Base-by-base conservation (phyloP, 1,139 yeast species). In the Geotrichum armillariae region DNA sequence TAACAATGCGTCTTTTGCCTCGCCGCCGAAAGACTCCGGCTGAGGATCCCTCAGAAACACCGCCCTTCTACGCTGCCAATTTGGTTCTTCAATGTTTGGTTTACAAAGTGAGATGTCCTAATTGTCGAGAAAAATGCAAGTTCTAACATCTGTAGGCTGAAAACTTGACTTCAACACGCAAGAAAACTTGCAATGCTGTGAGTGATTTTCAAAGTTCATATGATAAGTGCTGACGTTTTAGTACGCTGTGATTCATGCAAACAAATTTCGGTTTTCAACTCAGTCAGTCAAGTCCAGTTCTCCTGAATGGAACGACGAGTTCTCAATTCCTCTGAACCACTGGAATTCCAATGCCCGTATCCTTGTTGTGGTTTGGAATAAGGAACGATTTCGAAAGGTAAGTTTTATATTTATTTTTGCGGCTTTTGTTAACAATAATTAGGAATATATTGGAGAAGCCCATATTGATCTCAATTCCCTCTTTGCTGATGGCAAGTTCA, bases 371-470 rank as follows among this genome's bases (percentile, higher is more conserved):
- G 67, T 66, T 18, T 70, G 74, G 74, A 70, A 66, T 51, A 64
- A 67, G 46, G 67, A 66, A 35, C 54, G 62, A 16, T 56, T 59
- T 37, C 53, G 64, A 16, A 65, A 66, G 52, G 61, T 56, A 18
- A 4, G 41, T n/a, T 11, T 14, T 4, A 5, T 3, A 17, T 18
- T 27, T 14, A 17, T 20, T 22, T 29, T 9, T 7, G 18, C 3
- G 11, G 29, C 29, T 8, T 18, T 11, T 8, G 14, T 17, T 32
- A 12, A 40, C 53, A 55, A 25, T 11, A 8, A 7, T 31, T 31
- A 46, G 46, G 74, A 71, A 49, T 82, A 81, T 60, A 64, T 82
- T 49, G 88, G 88, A 1, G 87, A 82, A 56, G 65, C 77, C 22
- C 63, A 82, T 34, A 56, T 82, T 14, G 68, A 31, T 22, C 39